phyloP scores from a whole-genome alignment of 2,329 filamentous ascomycete genomes.

The Acephala macrosclerotiorum region DNA sequence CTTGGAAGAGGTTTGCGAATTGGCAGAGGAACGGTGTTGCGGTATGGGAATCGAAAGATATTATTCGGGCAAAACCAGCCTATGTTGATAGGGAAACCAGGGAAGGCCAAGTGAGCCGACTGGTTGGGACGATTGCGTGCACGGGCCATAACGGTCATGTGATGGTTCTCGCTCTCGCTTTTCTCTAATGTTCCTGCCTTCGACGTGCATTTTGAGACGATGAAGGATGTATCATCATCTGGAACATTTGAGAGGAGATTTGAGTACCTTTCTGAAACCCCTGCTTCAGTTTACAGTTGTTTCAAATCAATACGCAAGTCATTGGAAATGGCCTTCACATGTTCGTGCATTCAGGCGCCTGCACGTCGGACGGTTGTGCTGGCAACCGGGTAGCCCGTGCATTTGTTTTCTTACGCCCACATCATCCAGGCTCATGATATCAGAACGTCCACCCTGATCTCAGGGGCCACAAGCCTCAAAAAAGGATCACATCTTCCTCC shows the following conservation, averaged over 20 bases:
- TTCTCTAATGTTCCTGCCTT: not conserved
- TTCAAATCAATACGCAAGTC: too few relatives aligned
- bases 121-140: not conserved
- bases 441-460: conserved; percentile 9
- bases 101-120: not conserved
- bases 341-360: not conserved
- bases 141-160: not conserved
- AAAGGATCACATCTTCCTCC: conserved; percentile 2
- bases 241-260: too few relatives aligned
- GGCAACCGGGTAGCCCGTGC: conserved; percentile 5
- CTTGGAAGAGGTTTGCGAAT: not conserved
- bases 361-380: not conserved
- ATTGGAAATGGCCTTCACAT: too few relatives aligned
- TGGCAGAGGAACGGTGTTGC: not conserved
- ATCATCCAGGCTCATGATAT: not conserved
- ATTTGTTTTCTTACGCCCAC: conserved; percentile 20
- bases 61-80: not conserved
- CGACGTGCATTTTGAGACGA: not conserved
- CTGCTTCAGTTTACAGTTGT: too few relatives aligned
- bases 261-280: too few relatives aligned
- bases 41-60: not conserved
- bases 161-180: not conserved
- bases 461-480: conserved; percentile 12
- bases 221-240: too few relatives aligned
- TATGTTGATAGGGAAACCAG: conserved; percentile 28